Conservation (phyloP, 345 rosid genomes). For the Stellera chamaejasme region DNA sequence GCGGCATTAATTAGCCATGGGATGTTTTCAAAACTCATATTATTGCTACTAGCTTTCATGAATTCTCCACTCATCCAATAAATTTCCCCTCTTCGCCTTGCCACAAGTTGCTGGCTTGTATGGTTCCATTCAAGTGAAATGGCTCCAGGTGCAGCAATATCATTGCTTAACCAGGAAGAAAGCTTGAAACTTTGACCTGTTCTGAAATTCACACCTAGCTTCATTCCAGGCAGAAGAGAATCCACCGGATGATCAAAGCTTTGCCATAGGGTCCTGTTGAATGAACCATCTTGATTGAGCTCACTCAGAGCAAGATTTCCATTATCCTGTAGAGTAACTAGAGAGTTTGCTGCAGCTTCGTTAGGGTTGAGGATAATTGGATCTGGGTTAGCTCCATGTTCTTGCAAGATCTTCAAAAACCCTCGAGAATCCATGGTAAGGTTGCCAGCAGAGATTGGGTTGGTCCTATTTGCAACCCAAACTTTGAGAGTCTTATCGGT, state of each 20-base stretch:
- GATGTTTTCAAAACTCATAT: conserved; percentile 7
- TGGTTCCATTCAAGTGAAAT: conserved; percentile 5
- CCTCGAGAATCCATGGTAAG: conserved; percentile 3
- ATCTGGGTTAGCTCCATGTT: not conserved
- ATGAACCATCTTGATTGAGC: conserved; percentile 9
- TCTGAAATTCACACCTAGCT: conserved; percentile 1
- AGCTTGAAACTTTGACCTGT: not conserved
- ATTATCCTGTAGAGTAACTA: not conserved
- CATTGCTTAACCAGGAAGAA: conserved; percentile 1
- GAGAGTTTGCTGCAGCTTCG: conserved; percentile 1
- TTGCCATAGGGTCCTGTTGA: conserved; percentile 4
- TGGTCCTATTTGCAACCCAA: conserved; percentile 9
- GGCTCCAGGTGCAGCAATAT: not conserved
- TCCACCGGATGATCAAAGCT: conserved; percentile 3
- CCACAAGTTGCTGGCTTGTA: not conserved
- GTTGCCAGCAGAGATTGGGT: conserved; percentile 1
- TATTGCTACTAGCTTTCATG: not conserved
- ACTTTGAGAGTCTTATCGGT: not conserved
- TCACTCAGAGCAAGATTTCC: conserved; percentile 5
- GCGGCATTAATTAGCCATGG: not conserved
- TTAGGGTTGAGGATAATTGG: conserved; percentile 1
- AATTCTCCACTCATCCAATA: conserved; percentile 5
- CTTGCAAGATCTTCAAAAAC: conserved; percentile 5
- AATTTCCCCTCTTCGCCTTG: conserved; percentile 5
- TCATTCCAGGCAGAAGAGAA: conserved; percentile 1